phyloP scores from a whole-genome alignment of 805 yeast genomes.

The Pichia heedii region DNA sequence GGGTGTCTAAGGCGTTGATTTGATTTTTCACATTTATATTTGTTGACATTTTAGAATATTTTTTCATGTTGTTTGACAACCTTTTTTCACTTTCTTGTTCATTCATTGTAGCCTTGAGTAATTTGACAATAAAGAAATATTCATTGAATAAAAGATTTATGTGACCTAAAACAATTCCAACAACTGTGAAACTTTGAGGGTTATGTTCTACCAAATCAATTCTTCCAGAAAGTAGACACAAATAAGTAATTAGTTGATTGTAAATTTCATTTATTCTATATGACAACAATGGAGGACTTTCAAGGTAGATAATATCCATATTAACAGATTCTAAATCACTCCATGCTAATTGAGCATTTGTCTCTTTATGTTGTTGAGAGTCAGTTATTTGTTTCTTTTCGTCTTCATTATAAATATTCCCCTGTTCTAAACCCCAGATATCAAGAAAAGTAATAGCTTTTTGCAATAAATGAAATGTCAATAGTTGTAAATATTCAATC shows the following conservation, averaged over 20 bases:
- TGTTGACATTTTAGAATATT: constrained; percentile 7
- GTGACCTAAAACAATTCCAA: constrained; percentile 62
- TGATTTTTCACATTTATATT: constrained; percentile 32
- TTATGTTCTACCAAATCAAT: constrained; percentile 71
- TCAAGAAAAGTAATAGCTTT: constrained; percentile 57
- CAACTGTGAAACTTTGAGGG: constrained; percentile 54
- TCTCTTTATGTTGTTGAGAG: background rate
- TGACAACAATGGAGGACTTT: constrained; percentile 51
- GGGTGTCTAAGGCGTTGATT: constrained; percentile 43
- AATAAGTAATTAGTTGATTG: constrained; percentile 47
- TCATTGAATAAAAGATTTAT: constrained; percentile 58
- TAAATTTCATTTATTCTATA: constrained; percentile 58
- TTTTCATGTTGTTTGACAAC: background rate
- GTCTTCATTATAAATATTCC: constrained; percentile 26
- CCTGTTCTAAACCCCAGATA: constrained; percentile 63
- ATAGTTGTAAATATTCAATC: constrained; percentile 50
- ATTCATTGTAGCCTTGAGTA: constrained; percentile 10
- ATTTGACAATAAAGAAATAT: constrained; percentile 26
- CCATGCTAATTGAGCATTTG: background rate
- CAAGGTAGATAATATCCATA: constrained; percentile 35
- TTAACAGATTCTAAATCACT: constrained; percentile 6
- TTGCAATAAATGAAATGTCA: constrained; percentile 59
- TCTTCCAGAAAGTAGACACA: constrained; percentile 65
- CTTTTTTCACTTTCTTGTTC: constrained; percentile 4
- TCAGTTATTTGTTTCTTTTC: background rate